A percentile compares a stretch with the other conserved stretches of the same genome.
Evolutionary conservation across 441 rosid genomes (phyloP).

Genomic region (Gossypium trilobum): DNA sequence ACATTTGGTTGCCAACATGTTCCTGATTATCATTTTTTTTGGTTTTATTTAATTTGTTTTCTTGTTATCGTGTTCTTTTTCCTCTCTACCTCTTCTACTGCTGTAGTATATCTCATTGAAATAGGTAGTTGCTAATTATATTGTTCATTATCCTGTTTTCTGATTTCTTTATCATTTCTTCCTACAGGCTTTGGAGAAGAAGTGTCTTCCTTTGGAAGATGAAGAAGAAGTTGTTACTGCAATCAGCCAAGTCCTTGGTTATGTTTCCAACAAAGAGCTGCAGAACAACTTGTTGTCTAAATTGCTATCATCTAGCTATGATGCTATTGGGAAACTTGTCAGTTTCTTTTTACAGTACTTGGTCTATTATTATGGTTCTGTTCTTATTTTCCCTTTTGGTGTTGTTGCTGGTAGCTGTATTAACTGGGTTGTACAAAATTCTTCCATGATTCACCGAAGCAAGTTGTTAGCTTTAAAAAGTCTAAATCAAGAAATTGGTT

Average conservation of each 20-base stretch:
- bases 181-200: slow-evolving; percentile 69
- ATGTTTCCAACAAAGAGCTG: slow-evolving; percentile 60
- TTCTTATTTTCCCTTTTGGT: not conserved
- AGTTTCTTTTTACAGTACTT: slow-evolving; percentile 24
- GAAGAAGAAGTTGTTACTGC: slow-evolving; percentile 88
- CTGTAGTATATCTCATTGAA: not conserved
- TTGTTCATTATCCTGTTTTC: not conserved
- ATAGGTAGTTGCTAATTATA: not conserved
- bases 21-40: not conserved
- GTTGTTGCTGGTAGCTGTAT: not conserved
- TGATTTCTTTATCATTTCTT: not conserved
- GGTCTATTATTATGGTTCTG: not conserved
- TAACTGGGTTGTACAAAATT: not conserved
- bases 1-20: not conserved
- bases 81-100: not conserved
- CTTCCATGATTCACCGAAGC: not conserved
- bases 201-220: slow-evolving; percentile 67
- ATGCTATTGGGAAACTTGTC: slow-evolving; percentile 75
- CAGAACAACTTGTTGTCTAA: slow-evolving; percentile 66
- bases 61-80: not conserved
- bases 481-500: not conserved
- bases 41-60: not conserved
- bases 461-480: not conserved
- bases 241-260: slow-evolving; percentile 58
- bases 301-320: slow-evolving; percentile 81